Conservation (phyloP, 2,329 filamentous ascomycete species). For the Dactylellina sp. region DNA sequence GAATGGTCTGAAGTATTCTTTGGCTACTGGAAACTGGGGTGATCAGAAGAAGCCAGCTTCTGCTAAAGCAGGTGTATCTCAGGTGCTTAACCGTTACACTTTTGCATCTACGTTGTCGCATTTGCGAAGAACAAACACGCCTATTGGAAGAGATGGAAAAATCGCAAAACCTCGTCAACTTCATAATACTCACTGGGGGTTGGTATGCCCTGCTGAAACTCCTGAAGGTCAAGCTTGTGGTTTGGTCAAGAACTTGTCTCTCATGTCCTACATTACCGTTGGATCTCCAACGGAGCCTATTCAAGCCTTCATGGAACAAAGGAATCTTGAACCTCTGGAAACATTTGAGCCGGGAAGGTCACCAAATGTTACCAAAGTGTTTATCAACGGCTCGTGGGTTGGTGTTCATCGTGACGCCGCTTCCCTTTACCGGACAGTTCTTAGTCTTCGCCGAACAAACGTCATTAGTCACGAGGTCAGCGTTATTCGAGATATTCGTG, state of each 20-base stretch:
- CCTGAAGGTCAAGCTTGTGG: conserved; percentile 98
- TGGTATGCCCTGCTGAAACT: conserved; percentile 96
- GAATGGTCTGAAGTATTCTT: conserved; percentile 93
- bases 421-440: conserved; percentile 82
- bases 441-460: conserved; percentile 80
- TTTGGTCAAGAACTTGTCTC: conserved; percentile 94
- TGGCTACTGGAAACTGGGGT: conserved; percentile 98
- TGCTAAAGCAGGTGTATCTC: conserved; percentile 95
- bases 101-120: conserved; percentile 97
- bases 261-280: conserved; percentile 99
- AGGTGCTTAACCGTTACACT: conserved; percentile 97
- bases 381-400: conserved; percentile 98
- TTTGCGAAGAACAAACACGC: conserved; percentile 95
- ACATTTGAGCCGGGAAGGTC: conserved; percentile 89
- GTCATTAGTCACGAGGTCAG: conserved; percentile 93
- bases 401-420: conserved; percentile 91
- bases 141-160: conserved; percentile 96
- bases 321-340: conserved; percentile 95
- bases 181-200: conserved; percentile 98
- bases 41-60: conserved; percentile 98
- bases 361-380: conserved; percentile 95
- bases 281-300: conserved; percentile 91
- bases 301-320: conserved; percentile 92
- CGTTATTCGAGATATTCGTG: conserved; percentile 93
- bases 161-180: conserved; percentile 97